Evolutionary conservation across 2,329 filamentous ascomycete species (phyloP).

Genomic region (Rutstroemia sp.): DNA sequence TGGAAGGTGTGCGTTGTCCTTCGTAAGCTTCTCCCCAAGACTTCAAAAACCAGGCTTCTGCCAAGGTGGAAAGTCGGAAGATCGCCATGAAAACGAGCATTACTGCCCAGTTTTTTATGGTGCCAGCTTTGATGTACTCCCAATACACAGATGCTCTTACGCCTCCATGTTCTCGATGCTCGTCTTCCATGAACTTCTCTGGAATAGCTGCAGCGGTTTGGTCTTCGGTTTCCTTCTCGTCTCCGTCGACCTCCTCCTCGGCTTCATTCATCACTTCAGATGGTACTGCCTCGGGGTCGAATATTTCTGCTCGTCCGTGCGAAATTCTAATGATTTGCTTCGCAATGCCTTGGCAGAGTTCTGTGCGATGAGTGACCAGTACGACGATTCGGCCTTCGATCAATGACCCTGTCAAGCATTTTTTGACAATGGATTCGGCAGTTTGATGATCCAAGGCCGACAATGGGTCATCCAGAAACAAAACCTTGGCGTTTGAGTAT

Average conservation of each 20-base stretch:
- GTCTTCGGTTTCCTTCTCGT: conserved; percentile 27
- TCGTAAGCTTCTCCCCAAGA: conserved; percentile 76
- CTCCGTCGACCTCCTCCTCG: conserved; percentile 18
- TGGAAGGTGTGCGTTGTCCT: conserved; percentile 22
- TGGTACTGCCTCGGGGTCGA: conserved; percentile 20
- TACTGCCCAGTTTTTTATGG: conserved; percentile 62
- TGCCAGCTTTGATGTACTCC: conserved; percentile 78
- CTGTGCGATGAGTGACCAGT: conserved; percentile 57
- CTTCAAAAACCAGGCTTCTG: conserved; percentile 75
- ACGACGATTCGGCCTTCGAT: conserved; percentile 46
- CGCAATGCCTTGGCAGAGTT: conserved; percentile 66
- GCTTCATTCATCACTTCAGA: conserved; percentile 22
- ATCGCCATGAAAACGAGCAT: conserved; percentile 55
- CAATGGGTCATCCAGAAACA: conserved; percentile 52
- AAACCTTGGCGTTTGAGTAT: conserved; percentile 46
- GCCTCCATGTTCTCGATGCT: conserved; percentile 65
- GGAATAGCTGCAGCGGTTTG: conserved; percentile 41
- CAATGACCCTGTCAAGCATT: conserved; percentile 47
- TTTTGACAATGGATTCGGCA: conserved; percentile 51
- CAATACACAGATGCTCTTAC: conserved; percentile 73
- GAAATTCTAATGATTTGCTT: conserved; percentile 65
- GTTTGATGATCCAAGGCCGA: conserved; percentile 58
- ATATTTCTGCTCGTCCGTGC: conserved; percentile 41
- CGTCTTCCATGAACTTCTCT: conserved; percentile 74
- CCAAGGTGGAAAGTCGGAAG: conserved; percentile 58